phyloP scores from a whole-genome alignment of 2,329 filamentous ascomycete species.

The Pseudogymnoascus sp. region DNA sequence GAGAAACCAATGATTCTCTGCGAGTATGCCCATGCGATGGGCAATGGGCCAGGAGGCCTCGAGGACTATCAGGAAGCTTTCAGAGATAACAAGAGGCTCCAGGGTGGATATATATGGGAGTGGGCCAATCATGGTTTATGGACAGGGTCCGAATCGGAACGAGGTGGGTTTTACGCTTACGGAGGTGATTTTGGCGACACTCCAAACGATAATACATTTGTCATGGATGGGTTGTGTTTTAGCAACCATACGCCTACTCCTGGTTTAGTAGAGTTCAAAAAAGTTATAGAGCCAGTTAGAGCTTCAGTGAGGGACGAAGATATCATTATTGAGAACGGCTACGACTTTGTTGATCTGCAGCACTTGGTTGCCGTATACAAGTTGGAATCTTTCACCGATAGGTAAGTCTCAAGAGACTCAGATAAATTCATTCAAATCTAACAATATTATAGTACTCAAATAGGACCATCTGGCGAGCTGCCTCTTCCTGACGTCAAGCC shows the following conservation, averaged over 20 bases:
- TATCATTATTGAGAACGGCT: conserved; percentile 37
- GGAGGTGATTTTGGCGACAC: conserved; percentile 57
- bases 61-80: conserved; percentile 63
- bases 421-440: neutral
- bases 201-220: conserved; percentile 55
- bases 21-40: conserved; percentile 61
- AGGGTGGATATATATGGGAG: conserved; percentile 51
- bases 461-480: conserved; percentile 33
- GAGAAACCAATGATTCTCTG: conserved; percentile 53
- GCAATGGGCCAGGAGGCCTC: conserved; percentile 64
- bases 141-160: conserved; percentile 32
- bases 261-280: conserved; percentile 51
- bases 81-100: conserved; percentile 23
- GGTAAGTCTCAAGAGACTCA: conserved; percentile 29
- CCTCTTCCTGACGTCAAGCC: conserved; percentile 37
- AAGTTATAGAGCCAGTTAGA: conserved; percentile 49
- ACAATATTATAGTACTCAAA: conserved; percentile 18
- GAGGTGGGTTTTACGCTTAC: conserved; percentile 48
- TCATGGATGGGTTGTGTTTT: conserved; percentile 54
- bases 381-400: conserved; percentile 37
- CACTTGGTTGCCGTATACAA: conserved; percentile 41
- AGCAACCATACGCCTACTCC: conserved; percentile 50
- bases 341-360: conserved; percentile 48
- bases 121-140: conserved; percentile 57
- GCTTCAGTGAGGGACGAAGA: conserved; percentile 33